phyloP scores from a whole-genome alignment of 2,329 filamentous ascomycete species.

The Claviceps sorghi region DNA sequence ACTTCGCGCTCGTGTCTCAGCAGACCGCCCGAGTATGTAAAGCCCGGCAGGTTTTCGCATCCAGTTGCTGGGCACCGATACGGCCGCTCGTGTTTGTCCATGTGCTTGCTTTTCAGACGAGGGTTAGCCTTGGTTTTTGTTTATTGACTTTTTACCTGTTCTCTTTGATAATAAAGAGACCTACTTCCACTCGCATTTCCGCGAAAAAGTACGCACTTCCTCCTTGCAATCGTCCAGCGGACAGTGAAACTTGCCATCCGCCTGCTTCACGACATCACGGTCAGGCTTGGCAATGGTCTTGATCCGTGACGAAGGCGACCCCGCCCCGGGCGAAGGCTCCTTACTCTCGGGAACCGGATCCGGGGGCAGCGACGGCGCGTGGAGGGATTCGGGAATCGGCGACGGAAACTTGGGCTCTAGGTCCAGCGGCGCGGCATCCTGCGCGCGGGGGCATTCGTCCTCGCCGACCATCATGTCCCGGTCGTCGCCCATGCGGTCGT shows the following conservation, averaged over 20 bases:
- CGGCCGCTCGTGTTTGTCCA: conserved; percentile 93
- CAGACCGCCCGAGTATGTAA: conserved; percentile 87
- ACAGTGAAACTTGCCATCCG: conserved; percentile 65
- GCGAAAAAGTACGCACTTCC: conserved; percentile 50
- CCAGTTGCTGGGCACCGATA: conserved; percentile 74
- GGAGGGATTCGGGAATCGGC: conserved; percentile 18
- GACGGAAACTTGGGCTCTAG: conserved; percentile 22
- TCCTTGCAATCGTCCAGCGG: conserved; percentile 54
- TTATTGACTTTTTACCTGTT: conserved; percentile 6
- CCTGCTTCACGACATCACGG: conserved; percentile 44
- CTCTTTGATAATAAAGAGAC: conserved; percentile 19
- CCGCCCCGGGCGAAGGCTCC: conserved; percentile 18
- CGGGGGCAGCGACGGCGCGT: conserved; percentile 17
- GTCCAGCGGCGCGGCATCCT: conserved; percentile 25
- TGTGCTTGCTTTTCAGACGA: conserved; percentile 67
- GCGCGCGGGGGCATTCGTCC: conserved; percentile 21
- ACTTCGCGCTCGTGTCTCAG: conserved; percentile 86
- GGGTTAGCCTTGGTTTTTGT: conserved; percentile 5
- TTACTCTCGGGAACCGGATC: conserved; percentile 21
- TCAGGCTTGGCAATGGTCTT: conserved; percentile 46
- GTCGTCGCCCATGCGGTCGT: conserved; percentile 8
- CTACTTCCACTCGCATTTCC: conserved; percentile 92
- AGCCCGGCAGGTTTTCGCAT: conserved; percentile 83
- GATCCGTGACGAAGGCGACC: conserved; percentile 25
- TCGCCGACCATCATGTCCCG: conserved; percentile 19